A percentile compares a stretch with the other conserved stretches of the same genome.
These are phyloP conservation scores for Lagerstroemia speciosa DNA, from an alignment of 345 rosid genomes.

Conservation along the genomic window DNA sequence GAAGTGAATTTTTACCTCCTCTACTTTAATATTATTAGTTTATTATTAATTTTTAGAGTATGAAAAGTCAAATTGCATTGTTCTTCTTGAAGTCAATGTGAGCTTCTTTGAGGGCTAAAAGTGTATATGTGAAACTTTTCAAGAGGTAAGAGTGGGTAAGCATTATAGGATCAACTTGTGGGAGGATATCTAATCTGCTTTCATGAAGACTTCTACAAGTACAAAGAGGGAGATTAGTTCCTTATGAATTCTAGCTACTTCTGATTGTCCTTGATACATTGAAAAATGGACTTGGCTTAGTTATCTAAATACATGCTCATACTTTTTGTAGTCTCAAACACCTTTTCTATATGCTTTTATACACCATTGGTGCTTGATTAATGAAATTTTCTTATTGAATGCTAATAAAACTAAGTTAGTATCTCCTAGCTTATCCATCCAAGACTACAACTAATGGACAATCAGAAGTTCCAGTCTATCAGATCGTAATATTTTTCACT, in stretches of 20 bases:
- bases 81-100: too few relatives aligned
- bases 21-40: too few relatives aligned
- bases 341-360: too few relatives aligned
- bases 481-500: neutral
- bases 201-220: neutral
- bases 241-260: neutral
- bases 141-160: neutral
- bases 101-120: too few relatives aligned
- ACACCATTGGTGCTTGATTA: too few relatives aligned
- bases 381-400: too few relatives aligned
- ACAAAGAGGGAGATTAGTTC: neutral
- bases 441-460: neutral
- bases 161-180: neutral
- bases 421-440: neutral
- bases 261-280: neutral
- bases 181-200: neutral
- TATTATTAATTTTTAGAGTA: too few relatives aligned
- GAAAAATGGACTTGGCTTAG: neutral
- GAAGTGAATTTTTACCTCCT: too few relatives aligned
- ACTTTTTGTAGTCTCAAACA: too few relatives aligned
- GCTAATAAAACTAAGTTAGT: too few relatives aligned
- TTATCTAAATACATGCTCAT: neutral
- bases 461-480: neutral
- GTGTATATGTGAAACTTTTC: neutral
- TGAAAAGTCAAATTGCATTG: too few relatives aligned